Evolutionary conservation across 306 rosid species (phyloP), one percentile per base, ranked within the genome.

Genomic region (Prinsepia uniflora): DNA sequence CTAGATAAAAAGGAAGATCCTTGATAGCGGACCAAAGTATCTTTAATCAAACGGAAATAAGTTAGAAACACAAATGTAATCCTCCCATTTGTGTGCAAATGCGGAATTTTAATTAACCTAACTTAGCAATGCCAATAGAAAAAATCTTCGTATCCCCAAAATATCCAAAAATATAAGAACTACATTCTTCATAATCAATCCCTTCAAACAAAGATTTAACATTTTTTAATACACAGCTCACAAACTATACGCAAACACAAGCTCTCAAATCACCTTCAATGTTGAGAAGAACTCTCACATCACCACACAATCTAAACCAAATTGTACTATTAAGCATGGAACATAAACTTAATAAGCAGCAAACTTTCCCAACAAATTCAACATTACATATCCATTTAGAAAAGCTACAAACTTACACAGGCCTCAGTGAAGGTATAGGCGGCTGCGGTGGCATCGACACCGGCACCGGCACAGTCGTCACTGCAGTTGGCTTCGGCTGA

Each of bases 321-420:
- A 67, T 55, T 24, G 20, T 41, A 63, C 53, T 40, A 39, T 20
- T 13, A 40, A 62, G 58, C 40, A 1, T 0, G 46, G 6, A 72
- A 17, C 54, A 50, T 8, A 24, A 70, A 73, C 52, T 7, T 6
- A 53, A n/a, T 20, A 65, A 73, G 72, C n/a, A 42, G 17, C 63
- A 59, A 65, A 47, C 62, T 10, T 19, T 74, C 22, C 54, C 44
- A 40, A 40, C 71, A 19, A 40, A 44, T 70, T 66, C 52, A 71
- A 70, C n/a, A 18, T 20, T 61, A 7, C 13, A 20, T 61, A 61
- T 61, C 19, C 45, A 5, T 17, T 5, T 39, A 30, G 65, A 36
- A 68, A 68, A 71, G 44, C 62, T 44, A 70, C 34, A 61, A 46
- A 81, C 99, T 94, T 83, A 90, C 97, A 86, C 92, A 67, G 80